Evolutionary conservation across 805 yeast genomes (phyloP).

Genomic region (Limtongia smithiae): DNA sequence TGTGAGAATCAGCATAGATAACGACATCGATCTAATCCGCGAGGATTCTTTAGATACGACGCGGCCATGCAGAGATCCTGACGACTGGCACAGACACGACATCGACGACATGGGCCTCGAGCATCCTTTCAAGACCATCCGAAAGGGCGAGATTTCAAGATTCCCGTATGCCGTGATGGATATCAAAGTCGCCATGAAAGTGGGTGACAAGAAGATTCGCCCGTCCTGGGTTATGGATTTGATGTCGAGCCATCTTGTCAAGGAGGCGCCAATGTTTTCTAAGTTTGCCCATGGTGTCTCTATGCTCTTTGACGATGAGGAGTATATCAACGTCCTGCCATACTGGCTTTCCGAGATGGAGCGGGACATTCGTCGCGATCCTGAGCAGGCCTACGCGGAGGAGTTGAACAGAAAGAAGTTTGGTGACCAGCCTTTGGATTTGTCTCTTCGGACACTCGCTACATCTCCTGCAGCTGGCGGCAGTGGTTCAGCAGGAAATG

Average conservation of each 20-base stretch:
- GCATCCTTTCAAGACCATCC: slow-evolving; percentile 65
- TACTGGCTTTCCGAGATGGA: slow-evolving; percentile 94
- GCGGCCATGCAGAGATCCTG: slow-evolving; percentile 86
- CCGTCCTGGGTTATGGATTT: slow-evolving; percentile 78
- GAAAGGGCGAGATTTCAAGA: slow-evolving; percentile 73
- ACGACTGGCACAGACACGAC: slow-evolving; percentile 87
- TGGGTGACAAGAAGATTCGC: slow-evolving; percentile 29
- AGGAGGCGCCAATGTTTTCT: slow-evolving; percentile 90
- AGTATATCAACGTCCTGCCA: slow-evolving; percentile 78
- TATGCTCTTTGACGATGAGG: slow-evolving; percentile 77
- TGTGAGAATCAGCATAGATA: slow-evolving; percentile 84
- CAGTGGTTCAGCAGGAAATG: neutral
- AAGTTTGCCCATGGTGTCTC: slow-evolving; percentile 93
- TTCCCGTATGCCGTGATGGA: slow-evolving; percentile 66
- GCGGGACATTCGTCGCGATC: slow-evolving; percentile 67
- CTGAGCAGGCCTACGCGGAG: slow-evolving; percentile 73
- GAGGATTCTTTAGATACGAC: slow-evolving; percentile 85
- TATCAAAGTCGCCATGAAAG: slow-evolving; percentile 44
- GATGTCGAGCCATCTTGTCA: slow-evolving; percentile 76
- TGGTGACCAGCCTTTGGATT: slow-evolving; percentile 23
- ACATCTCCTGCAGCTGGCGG: slow-evolving; percentile 2
- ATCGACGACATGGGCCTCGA: slow-evolving; percentile 68
- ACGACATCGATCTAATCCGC: slow-evolving; percentile 79
- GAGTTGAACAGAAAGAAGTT: slow-evolving; percentile 46
- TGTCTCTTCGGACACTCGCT: slow-evolving; percentile 4